phyloP scores from a whole-genome alignment of 2,329 filamentous ascomycete genomes.

The Claviceps purpurea region DNA sequence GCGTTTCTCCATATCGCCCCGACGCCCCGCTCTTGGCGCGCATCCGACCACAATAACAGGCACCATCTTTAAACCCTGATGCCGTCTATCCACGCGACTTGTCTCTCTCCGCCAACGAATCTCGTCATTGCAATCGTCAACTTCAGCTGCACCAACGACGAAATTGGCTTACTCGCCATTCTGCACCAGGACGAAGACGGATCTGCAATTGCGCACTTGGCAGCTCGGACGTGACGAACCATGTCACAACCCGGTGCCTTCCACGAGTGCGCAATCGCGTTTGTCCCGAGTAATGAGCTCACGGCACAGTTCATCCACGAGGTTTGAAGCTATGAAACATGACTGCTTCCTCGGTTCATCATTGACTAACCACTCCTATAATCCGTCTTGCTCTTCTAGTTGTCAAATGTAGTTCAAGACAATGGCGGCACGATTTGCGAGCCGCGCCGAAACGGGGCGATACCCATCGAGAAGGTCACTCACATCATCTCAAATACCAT shows the following conservation, averaged over 20 bases:
- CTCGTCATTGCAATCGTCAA: neutral
- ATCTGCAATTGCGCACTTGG: too few species aligned
- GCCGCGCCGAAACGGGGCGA: constrained; percentile 32
- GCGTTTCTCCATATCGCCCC: neutral
- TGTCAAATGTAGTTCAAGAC: constrained; percentile 29
- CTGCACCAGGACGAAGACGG: neutral
- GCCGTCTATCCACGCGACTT: neutral
- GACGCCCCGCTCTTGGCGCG: constrained; percentile 5
- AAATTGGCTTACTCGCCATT: neutral
- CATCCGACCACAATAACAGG: neutral
- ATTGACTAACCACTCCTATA: constrained; percentile 1
- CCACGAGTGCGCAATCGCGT: constrained; percentile 29
- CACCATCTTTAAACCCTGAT: neutral
- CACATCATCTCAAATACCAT: constrained; percentile 58
- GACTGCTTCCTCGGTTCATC: too few species aligned
- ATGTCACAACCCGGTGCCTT: constrained; percentile 25
- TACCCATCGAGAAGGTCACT: constrained; percentile 34
- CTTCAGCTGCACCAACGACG: neutral
- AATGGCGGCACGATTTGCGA: constrained; percentile 38
- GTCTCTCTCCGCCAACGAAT: neutral
- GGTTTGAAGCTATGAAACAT: constrained; percentile 14
- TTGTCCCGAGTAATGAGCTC: constrained; percentile 29
- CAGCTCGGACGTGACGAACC: neutral
- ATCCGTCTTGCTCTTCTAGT: constrained; percentile 14
- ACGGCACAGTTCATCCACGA: constrained; percentile 27